Conservation (phyloP, 2,329 filamentous ascomycete genomes). For the Leptographium flavum region DNA sequence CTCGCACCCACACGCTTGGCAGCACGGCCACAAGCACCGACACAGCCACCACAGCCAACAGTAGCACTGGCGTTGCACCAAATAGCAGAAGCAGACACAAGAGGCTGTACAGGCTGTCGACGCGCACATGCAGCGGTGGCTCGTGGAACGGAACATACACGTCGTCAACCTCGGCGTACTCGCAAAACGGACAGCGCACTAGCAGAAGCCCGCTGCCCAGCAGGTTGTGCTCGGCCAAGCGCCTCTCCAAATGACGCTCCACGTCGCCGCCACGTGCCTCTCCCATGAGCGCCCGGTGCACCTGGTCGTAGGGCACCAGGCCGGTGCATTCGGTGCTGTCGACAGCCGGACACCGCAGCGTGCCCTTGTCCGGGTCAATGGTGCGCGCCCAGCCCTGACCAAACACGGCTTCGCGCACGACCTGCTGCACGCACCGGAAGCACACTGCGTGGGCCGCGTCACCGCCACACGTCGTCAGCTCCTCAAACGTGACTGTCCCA, state of each 20-base stretch:
- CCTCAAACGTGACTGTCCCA: slow-evolving; percentile 54
- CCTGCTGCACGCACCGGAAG: slow-evolving; percentile 68
- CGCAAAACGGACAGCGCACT: slow-evolving; percentile 78
- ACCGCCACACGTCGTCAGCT: slow-evolving; percentile 56
- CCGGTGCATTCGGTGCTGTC: slow-evolving; percentile 57
- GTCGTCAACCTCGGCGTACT: slow-evolving; percentile 79
- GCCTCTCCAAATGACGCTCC: slow-evolving; percentile 61
- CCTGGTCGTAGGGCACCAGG: slow-evolving; percentile 53
- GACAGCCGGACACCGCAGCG: slow-evolving; percentile 71
- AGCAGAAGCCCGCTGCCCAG: slow-evolving; percentile 60
- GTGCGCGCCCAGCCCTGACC: slow-evolving; percentile 83
- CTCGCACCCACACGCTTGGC: slow-evolving; percentile 9
- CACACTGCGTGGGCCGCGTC: slow-evolving; percentile 53
- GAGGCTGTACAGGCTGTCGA: slow-evolving; percentile 32
- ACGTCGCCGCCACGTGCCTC: slow-evolving; percentile 58
- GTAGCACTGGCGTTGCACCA: slow-evolving; percentile 38
- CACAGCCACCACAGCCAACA: slow-evolving; percentile 34
- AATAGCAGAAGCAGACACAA: slow-evolving; percentile 38
- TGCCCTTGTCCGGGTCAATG: slow-evolving; percentile 57
- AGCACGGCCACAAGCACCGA: slow-evolving; percentile 17
- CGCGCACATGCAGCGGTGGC: slow-evolving; percentile 40
- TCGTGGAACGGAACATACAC: slow-evolving; percentile 47
- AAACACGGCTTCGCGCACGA: slow-evolving; percentile 76
- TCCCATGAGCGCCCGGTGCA: slow-evolving; percentile 57
- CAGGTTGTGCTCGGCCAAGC: slow-evolving; percentile 63